Evolutionary conservation across 192 early-diverging fungal species (phyloP).

Genomic region (Linnemannia elongata): DNA sequence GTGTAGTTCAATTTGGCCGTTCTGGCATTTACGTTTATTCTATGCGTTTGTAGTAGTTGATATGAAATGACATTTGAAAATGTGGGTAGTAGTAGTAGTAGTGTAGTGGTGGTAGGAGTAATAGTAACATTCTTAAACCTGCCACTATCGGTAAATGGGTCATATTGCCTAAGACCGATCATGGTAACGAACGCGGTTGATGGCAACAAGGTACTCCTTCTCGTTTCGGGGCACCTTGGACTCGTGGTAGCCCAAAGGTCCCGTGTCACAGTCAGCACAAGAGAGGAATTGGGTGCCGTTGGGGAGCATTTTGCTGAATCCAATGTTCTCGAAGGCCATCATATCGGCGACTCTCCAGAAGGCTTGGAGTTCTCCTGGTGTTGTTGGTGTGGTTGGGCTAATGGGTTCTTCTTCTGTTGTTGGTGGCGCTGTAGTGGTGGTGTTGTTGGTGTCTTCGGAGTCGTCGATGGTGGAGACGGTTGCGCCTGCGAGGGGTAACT

Average conservation of each 20-base stretch:
- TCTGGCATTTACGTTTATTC: background rate
- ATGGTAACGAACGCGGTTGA: constrained; percentile 71
- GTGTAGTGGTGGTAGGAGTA: background rate
- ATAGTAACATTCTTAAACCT: background rate
- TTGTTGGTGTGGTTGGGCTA: background rate
- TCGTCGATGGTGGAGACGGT: constrained; percentile 39
- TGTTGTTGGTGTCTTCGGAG: background rate
- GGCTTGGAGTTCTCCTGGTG: constrained; percentile 32
- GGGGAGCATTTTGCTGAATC: constrained; percentile 71
- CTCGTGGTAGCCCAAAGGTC: constrained; percentile 80
- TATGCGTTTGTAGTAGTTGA: background rate
- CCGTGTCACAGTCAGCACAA: constrained; percentile 83
- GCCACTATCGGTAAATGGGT: background rate
- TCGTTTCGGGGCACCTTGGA: constrained; percentile 27
- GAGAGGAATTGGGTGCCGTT: constrained; percentile 74
- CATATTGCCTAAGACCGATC: constrained; percentile 15
- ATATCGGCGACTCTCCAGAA: constrained; percentile 75
- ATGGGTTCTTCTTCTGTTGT: background rate
- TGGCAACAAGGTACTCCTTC: constrained; percentile 73
- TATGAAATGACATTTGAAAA: no score
- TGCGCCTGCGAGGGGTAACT: constrained; percentile 30
- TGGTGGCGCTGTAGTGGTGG: background rate
- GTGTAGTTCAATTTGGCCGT: background rate
- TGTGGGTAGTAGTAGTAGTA: background rate
- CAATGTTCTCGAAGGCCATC: constrained; percentile 86